phyloP scores from a whole-genome alignment of 108 stramenopile genomes.

The Schizochytrium sp. region DNA sequence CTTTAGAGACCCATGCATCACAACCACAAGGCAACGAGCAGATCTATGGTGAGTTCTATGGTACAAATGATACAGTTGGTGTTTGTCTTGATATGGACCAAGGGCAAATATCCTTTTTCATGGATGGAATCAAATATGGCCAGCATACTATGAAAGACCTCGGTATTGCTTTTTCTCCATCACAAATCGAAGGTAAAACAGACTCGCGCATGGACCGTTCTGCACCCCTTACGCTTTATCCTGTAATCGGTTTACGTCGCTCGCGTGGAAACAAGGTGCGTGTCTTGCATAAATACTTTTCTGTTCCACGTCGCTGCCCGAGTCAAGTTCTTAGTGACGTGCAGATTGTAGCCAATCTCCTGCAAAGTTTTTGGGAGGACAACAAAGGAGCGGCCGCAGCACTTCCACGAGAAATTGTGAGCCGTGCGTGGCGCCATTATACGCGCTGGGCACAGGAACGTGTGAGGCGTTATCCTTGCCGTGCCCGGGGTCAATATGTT shows the following conservation, averaged over 20 bases:
- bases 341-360: slow-evolving; percentile 82
- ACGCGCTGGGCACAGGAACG: slow-evolving; percentile 10
- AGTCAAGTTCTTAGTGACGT: slow-evolving; percentile 74
- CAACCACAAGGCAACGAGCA: slow-evolving; percentile 87
- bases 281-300: slow-evolving; percentile 85
- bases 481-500: slow-evolving; percentile 66
- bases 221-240: slow-evolving; percentile 81
- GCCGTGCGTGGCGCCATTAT: slow-evolving; percentile 44
- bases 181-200: slow-evolving; percentile 38
- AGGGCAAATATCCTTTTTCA: slow-evolving; percentile 90
- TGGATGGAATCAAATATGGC: slow-evolving; percentile 94
- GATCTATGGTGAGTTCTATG: slow-evolving; percentile 90
- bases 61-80: slow-evolving; percentile 90
- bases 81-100: slow-evolving; percentile 93
- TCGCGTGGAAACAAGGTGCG: slow-evolving; percentile 92
- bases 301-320: slow-evolving; percentile 83
- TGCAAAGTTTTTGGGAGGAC: slow-evolving; percentile 68
- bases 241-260: slow-evolving; percentile 88
- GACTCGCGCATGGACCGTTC: slow-evolving; percentile 78
- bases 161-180: slow-evolving; percentile 86
- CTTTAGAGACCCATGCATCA: slow-evolving; percentile 61
- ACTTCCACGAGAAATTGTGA: not conserved
- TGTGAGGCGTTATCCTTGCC: not conserved
- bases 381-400: not conserved
- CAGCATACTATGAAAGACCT: slow-evolving; percentile 93